Percentiles rank a stretch among this genome's conserved stretches.
These are phyloP conservation scores for Phellinidium pouzarii DNA, from an alignment of 1,284 basidiomycete genomes.

Conservation along the genomic window DNA sequence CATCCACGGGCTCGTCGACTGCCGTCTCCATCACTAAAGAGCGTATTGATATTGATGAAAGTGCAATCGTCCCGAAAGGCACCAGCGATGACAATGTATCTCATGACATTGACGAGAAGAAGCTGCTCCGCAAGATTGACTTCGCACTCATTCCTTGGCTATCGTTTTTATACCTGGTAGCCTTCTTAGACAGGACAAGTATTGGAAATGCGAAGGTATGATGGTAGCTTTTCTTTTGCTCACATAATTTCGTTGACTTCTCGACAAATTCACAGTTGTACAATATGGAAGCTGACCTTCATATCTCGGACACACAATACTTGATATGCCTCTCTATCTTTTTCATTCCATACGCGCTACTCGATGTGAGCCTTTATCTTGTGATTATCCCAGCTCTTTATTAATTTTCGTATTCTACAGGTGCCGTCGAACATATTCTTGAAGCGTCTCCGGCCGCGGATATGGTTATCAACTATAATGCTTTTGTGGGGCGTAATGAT, in stretches of 20 bases:
- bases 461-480: constrained; percentile 25
- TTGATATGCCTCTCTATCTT: constrained; percentile 22
- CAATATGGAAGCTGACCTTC: constrained; percentile 19
- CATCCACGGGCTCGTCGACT: constrained; percentile 10
- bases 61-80: constrained; percentile 5
- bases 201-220: constrained; percentile 73
- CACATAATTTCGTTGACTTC: too few species aligned
- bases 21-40: constrained; percentile 24
- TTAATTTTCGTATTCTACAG: constrained; percentile 9
- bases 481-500: constrained; percentile 28
- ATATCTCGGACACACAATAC: constrained; percentile 21
- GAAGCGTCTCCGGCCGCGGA: constrained; percentile 28
- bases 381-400: constrained; percentile 20
- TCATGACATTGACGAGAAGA: constrained; percentile 45
- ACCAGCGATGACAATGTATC: not conserved
- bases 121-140: constrained; percentile 61
- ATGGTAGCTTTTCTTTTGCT: not conserved
- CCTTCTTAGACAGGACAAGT: constrained; percentile 72
- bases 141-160: constrained; percentile 59
- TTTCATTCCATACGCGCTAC: constrained; percentile 15
- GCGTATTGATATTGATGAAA: constrained; percentile 19
- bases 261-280: constrained; percentile 20
- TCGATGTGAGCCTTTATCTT: constrained; percentile 7
- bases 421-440: constrained; percentile 24
- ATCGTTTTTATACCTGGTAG: constrained; percentile 66